phyloP scores from a whole-genome alignment of 2,329 filamentous ascomycete genomes.

The Plectosphaerella plurivora region DNA sequence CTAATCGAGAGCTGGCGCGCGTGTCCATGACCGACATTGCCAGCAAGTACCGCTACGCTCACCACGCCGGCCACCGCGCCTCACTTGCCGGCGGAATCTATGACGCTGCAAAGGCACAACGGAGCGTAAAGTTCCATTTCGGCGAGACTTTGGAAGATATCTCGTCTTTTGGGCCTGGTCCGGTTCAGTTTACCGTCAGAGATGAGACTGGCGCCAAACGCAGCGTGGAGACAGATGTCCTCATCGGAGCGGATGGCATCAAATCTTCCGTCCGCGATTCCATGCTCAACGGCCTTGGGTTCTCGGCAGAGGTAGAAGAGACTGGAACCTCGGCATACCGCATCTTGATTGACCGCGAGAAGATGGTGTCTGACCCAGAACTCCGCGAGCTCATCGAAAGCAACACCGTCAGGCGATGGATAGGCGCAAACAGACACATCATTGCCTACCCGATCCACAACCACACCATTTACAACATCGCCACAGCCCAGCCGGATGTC shows the following conservation, averaged over 20 bases:
- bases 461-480: conserved; percentile 63
- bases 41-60: conserved; percentile 65
- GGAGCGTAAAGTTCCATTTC: conserved; percentile 65
- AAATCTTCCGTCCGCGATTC: conserved; percentile 42
- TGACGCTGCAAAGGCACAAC: conserved; percentile 60
- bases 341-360: conserved; percentile 44
- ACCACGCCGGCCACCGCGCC: conserved; percentile 74
- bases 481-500: conserved; percentile 55
- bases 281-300: conserved; percentile 48
- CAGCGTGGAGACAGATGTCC: conserved; percentile 41
- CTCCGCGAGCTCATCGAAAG: conserved; percentile 54
- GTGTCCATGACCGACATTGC: conserved; percentile 65
- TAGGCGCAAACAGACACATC: conserved; percentile 62
- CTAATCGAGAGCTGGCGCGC: conserved; percentile 63
- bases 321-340: conserved; percentile 51
- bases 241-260: conserved; percentile 51
- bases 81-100: conserved; percentile 66
- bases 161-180: conserved; percentile 52
- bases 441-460: conserved; percentile 63
- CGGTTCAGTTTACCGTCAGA: conserved; percentile 51
- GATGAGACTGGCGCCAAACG: conserved; percentile 50
- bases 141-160: conserved; percentile 51
- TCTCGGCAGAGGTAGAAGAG: conserved; percentile 36
- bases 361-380: conserved; percentile 63
- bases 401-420: conserved; percentile 57